phyloP scores from a whole-genome alignment of 2,329 filamentous ascomycete species.

The Talaromyces sp. region DNA sequence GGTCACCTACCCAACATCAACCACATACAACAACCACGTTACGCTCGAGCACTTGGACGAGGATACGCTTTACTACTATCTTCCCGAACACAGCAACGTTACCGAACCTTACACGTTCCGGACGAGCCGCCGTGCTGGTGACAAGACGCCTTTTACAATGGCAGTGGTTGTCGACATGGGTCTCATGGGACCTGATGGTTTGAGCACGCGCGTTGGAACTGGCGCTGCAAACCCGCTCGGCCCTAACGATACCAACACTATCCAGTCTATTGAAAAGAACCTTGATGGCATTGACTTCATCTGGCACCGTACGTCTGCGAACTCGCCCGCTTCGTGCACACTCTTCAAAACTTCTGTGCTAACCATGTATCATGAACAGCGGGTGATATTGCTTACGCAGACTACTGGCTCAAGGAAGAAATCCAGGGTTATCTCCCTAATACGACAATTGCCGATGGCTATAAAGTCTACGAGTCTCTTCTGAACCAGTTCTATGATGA shows the following conservation, averaged over 20 bases:
- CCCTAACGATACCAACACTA: conserved; percentile 18
- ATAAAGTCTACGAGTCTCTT: conserved; percentile 15
- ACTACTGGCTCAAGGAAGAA: conserved; percentile 20
- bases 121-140: conserved; percentile 21
- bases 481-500: conserved; percentile 19
- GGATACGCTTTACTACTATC: conserved; percentile 26
- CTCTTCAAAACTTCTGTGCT: neutral
- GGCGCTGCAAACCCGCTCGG: conserved; percentile 7
- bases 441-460: conserved; percentile 11
- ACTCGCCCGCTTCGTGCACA: no score
- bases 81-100: conserved; percentile 18
- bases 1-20: conserved; percentile 31
- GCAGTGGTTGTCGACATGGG: conserved; percentile 21
- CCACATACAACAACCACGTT: conserved; percentile 33
- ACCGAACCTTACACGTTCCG: conserved; percentile 22
- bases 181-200: conserved; percentile 18
- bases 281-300: conserved; percentile 18
- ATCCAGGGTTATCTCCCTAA: conserved; percentile 12
- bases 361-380: neutral
- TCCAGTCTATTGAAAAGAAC: conserved; percentile 13
- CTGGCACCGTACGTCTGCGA: conserved; percentile 17
- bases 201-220: conserved; percentile 17
- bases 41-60: conserved; percentile 21
- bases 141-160: conserved; percentile 23
- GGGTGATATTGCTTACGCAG: conserved; percentile 21